phyloP scores from a whole-genome alignment of 106 monocot genomes.

The Dendrobium nobile region DNA sequence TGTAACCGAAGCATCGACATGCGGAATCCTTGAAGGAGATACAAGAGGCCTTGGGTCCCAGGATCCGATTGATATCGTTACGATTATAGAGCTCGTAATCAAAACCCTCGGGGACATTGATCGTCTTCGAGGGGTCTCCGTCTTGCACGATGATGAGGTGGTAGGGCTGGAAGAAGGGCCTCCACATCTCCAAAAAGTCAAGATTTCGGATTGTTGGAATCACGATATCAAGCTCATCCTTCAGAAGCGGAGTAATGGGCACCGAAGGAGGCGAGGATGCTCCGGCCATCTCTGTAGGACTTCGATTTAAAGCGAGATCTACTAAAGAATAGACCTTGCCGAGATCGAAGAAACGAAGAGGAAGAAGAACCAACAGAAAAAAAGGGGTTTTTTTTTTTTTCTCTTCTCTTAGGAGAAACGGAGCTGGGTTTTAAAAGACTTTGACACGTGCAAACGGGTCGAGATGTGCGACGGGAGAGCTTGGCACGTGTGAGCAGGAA shows the following conservation, averaged over 20 bases:
- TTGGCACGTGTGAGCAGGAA: background rate
- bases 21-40: slow-evolving; percentile 97
- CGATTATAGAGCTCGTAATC: slow-evolving; percentile 90
- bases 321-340: background rate
- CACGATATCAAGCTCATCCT: slow-evolving; percentile 64
- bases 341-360: background rate
- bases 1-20: slow-evolving; percentile 82
- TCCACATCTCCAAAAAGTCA: slow-evolving; percentile 83
- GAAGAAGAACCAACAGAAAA: background rate
- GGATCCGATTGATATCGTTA: slow-evolving; percentile 79
- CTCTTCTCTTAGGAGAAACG: background rate
- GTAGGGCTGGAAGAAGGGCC: slow-evolving; percentile 80
- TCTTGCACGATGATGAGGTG: slow-evolving; percentile 90
- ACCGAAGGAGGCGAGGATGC: slow-evolving; percentile 1
- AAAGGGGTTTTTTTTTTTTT: slow-evolving; percentile 1
- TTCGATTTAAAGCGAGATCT: background rate
- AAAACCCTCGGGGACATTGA: slow-evolving; percentile 75
- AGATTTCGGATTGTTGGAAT: slow-evolving; percentile 72
- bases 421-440: background rate
- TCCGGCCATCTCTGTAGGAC: background rate
- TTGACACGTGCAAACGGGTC: background rate
- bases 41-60: slow-evolving; percentile 78
- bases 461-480: background rate
- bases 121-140: slow-evolving; percentile 60
- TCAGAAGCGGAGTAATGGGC: slow-evolving; percentile 34